Base-by-base conservation (phyloP, 1,284 basidiomycete species). In the Volvariella volvacea region DNA sequence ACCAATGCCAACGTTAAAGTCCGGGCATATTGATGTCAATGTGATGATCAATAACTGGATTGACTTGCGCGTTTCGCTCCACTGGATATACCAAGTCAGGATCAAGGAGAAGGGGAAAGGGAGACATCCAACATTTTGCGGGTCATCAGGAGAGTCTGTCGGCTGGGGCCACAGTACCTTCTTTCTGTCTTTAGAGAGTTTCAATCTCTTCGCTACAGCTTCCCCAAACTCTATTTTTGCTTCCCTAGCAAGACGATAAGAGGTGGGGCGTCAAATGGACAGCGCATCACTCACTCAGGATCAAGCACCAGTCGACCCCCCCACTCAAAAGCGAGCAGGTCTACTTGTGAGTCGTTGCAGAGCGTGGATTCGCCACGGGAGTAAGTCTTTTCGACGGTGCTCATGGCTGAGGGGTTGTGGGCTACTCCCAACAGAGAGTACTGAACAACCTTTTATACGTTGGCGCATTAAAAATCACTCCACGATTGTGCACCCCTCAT, bases 231-330 rank as follows among this genome's bases (percentile, higher is more conserved):
- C 73, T 40, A 69, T 54, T 47, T 60, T 63, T n/a, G 30, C 30
- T n/a, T 31, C 30, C 30, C 30, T 31, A 31, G n/a, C n/a, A 33
- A 17, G 22, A 32, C 21, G 15, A 30, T 22, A n/a, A 32, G 28
- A 28, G 28, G 22, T 4, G 12, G 41, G 19, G 32, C 19, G 9
- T 19, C n/a, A n/a, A n/a, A n/a, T n/a, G 15, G 14, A 32, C 28
- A 10, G 37, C 43, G 17, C 15, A 3, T 2, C 2, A 59, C 70
- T 20, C 45, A 81, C 80, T 67, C 61, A 2, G 80, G 79, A 57
- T 83, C 79, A 12, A 83, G 63, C 39, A 83, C 69, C 9, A 83
- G 63, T 22, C 80, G 69, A n/a, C 79, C 79, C 1, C 76, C 78
- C 48, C 69, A 65, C 33, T 66, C 59, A 20, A 62, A 56, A 22